Evolutionary conservation across 2,329 filamentous ascomycete species (phyloP), one percentile per base, ranked within the genome.

Genomic region (Phialemonium atrogriseum): DNA sequence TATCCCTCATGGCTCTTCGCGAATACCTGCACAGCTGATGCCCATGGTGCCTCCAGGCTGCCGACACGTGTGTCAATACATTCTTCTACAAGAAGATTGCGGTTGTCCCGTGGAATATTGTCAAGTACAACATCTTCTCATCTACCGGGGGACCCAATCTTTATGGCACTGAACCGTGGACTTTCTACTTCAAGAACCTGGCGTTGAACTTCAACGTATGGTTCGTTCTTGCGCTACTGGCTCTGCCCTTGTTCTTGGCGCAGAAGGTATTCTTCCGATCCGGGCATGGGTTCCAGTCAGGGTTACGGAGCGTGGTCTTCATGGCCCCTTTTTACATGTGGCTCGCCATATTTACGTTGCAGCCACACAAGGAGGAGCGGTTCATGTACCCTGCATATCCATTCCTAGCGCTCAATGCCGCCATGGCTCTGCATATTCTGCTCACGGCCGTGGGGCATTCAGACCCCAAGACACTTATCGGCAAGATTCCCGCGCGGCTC

Each of bases 371-470:
- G 51, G 91, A 98, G 55, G 91, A 98, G 59, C 73, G 91, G 6
- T 98, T 98, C 64, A 96, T 98, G 88, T 98, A 94, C 49, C 91
- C 91, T 0, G 84, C 77, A 3, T 98, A 98, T 49, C 91, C 91
- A 1, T 86, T 89, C 41, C 67, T 98, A 22, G 82, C 84, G 1
- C 67, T 98, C 21, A 95, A 94, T 48, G 88, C 88, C 3, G 84
- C 89, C 7, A 72, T 95, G 32, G 74, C 84, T 4, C 63, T 93
- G 21, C 87, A 96, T 54, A 81, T 93, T 36, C 50, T 93, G 2
- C 68, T 96, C 11, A 68, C 77, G 10, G 79, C 80, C 22, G 60
- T 94, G 28, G 86, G 88, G 12, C 79, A 77, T 14, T 70, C 72
- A 2, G 70, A 84, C 37, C 76, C 80, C 0, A 76, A 70, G 44